Base-by-base conservation (phyloP, 225 moss, liverwort and hornwort species). In the Rhytidiadelphus loreus region DNA sequence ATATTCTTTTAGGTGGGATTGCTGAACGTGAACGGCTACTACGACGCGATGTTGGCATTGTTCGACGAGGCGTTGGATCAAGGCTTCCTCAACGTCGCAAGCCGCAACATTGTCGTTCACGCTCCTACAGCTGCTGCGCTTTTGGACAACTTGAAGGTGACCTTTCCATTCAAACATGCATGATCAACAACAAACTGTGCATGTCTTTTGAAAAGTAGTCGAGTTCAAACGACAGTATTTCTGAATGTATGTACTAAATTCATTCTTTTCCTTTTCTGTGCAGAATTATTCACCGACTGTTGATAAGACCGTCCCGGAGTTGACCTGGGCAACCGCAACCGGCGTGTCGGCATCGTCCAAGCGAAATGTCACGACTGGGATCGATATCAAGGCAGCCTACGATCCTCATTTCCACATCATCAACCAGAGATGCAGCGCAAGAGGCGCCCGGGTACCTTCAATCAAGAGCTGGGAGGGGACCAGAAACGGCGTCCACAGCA, bases 21-120 rank as follows among this genome's bases (percentile, higher is more conserved):
- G 48, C n/a, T 94, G 43, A 94, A 94, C n/a, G 88, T 91, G 17
- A 89, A 94, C 60, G 94, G 92, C 41, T 94, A 89, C 79, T 94
- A 90, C 37, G 90, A 90, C 75, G 43, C 91, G 12, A 53, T 94
- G 79, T 70, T 94, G 39, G 82, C 90, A 12, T 79, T 94, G 52
- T 92, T 94, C 55, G 87, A 92, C 80, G 89, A 87, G 80, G 92
- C 94, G 33, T 79, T 94, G 58, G 87, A 91, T 12, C 43, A 94
- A 52, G 90, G 91, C 56, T 94, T 94, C 75, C 90, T 94, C 63
- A 92, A 92, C 60, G 41, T 52, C 50, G 91, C 91, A 33, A 94
- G 94, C 90, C 92, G 57, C 80, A 73, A 85, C 68, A 94, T 92
- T 28, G 91, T 92, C 19, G 85, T 92, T 69, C 85, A 88, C 7